Evolutionary conservation across 1,139 yeast genomes (phyloP), one percentile per base, ranked within the genome.

Genomic region (Saccharomycopsis phalli): DNA sequence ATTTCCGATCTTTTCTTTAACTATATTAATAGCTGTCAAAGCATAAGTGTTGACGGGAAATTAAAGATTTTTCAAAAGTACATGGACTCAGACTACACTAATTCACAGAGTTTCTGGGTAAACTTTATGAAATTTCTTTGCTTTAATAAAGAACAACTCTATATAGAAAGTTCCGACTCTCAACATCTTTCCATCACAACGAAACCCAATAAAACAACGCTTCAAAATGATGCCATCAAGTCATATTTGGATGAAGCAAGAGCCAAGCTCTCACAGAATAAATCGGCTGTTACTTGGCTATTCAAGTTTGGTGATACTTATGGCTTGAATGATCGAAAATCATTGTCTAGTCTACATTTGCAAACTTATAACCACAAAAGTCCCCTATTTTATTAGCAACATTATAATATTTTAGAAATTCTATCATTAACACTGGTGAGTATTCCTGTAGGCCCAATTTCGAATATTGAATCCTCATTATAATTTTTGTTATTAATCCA

Each of bases 401-500:
- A n/a, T 21, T 30, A 41, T 6, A 41, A 37, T 13, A 44, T 41
- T 31, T 44, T 44, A 7, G 45, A 42, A 8, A 44, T 42, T 29
- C 23, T 40, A 35, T 44, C 46, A 29, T 44, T 44, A n/a, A 44
- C 45, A 18, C 30, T 44, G 8, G 46, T 36, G 14, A 44, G 31
- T 8, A 44, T 31, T 8, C 47, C 47, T 5, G 46, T 37, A 28
- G 47, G 46, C 1, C 47, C 47, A n/a, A 38, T 19, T 34, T 41
- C 43, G 31, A 44, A 44, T 16, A 44, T 26, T 6, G 47, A 44
- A 21, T 42, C 45, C 16, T 42, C 47, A 19, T 44, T 42, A 22
- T 44, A 44, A 25, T 44, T 44, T 22, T 44, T 44, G 19, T 37
- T 42, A 32, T 44, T 44, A 19, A 44, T 44, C 47, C 47, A 44